Percentiles rank a stretch among this genome's conserved stretches.
Conservation (phyloP, 495 filamentous ascomycete species). For the Staphylotrichum longicolle region DNA sequence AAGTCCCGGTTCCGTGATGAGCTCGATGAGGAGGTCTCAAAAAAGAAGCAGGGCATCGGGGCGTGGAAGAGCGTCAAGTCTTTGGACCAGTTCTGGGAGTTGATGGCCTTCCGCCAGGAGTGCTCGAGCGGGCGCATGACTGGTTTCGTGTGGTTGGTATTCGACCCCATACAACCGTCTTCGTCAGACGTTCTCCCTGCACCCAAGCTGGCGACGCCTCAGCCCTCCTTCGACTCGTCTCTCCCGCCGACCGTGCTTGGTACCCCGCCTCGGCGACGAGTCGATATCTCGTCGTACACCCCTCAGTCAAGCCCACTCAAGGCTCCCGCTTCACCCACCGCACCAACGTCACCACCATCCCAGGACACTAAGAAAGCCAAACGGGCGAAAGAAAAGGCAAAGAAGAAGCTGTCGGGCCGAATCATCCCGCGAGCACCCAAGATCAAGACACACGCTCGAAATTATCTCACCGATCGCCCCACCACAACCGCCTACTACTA, state of each 20-base stretch:
- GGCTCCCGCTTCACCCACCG: slow-evolving; percentile 9
- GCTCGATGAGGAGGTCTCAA: slow-evolving; percentile 65
- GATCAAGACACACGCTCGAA: slow-evolving; percentile 53
- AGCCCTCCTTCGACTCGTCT: slow-evolving; percentile 29
- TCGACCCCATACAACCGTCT: slow-evolving; percentile 48
- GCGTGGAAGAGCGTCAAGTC: slow-evolving; percentile 79
- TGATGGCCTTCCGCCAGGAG: slow-evolving; percentile 96
- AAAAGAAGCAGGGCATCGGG: slow-evolving; percentile 50
- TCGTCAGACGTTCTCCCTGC: neutral
- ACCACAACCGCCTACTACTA: slow-evolving; percentile 59
- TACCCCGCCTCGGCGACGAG: slow-evolving; percentile 36
- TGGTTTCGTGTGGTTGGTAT: slow-evolving; percentile 91
- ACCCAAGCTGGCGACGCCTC: slow-evolving; percentile 20
- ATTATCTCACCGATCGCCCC: slow-evolving; percentile 38
- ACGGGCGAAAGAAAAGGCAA: slow-evolving; percentile 6
- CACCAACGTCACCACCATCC: slow-evolving; percentile 15
- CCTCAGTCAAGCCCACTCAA: slow-evolving; percentile 30
- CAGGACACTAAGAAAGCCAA: slow-evolving; percentile 31
- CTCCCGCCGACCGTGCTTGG: slow-evolving; percentile 23
- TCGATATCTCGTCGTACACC: slow-evolving; percentile 21
- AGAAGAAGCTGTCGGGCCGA: slow-evolving; percentile 49
- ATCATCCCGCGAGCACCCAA: slow-evolving; percentile 55
- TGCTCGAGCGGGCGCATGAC: slow-evolving; percentile 88
- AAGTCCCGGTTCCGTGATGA: slow-evolving; percentile 90
- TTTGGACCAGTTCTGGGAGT: slow-evolving; percentile 93